Percentiles rank a stretch among this genome's conserved stretches.
Evolutionary conservation across 345 rosid species (phyloP).

Genomic region (Fremontodendron californicum): DNA sequence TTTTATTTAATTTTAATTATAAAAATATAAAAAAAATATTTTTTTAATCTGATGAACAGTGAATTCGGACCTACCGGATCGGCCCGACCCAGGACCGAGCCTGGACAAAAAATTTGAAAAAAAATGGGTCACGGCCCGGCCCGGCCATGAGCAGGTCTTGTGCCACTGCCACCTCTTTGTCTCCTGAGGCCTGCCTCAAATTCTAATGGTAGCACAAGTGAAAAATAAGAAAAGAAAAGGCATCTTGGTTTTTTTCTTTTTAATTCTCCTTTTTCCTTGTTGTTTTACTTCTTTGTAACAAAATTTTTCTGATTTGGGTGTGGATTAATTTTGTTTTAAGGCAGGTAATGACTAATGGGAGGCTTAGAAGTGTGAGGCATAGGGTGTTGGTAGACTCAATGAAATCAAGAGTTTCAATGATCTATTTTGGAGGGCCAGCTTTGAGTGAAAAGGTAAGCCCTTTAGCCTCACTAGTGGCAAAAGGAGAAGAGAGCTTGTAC

Average conservation of each 20-base stretch:
- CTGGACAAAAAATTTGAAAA: too few species aligned
- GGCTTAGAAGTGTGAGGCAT: conserved; percentile 82
- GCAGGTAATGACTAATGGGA: conserved; percentile 91
- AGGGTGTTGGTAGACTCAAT: conserved; percentile 63
- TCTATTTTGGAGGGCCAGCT: conserved; percentile 84
- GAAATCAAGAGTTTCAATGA: conserved; percentile 78
- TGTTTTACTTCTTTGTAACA: background rate
- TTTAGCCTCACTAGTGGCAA: conserved; percentile 40
- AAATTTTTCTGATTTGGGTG: background rate
- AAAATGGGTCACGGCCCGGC: too few species aligned
- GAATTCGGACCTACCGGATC: too few species aligned
- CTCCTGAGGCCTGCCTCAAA: background rate
- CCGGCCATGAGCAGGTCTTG: too few species aligned
- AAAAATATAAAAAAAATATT: too few species aligned
- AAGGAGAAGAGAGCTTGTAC: conserved; percentile 65
- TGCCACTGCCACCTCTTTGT: background rate
- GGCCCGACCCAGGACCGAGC: too few species aligned
- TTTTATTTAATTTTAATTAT: too few species aligned
- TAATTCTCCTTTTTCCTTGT: background rate
- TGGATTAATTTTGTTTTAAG: background rate
- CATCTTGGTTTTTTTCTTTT: too few species aligned
- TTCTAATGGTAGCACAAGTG: background rate
- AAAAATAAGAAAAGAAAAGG: background rate
- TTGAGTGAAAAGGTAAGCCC: conserved; percentile 56
- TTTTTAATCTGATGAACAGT: too few species aligned